Percentiles rank a stretch among this genome's conserved stretches.
These are phyloP conservation scores for Saprolegnia parasitica DNA, from an alignment of 352 stramenopile genomes.

Conservation along the genomic window DNA sequence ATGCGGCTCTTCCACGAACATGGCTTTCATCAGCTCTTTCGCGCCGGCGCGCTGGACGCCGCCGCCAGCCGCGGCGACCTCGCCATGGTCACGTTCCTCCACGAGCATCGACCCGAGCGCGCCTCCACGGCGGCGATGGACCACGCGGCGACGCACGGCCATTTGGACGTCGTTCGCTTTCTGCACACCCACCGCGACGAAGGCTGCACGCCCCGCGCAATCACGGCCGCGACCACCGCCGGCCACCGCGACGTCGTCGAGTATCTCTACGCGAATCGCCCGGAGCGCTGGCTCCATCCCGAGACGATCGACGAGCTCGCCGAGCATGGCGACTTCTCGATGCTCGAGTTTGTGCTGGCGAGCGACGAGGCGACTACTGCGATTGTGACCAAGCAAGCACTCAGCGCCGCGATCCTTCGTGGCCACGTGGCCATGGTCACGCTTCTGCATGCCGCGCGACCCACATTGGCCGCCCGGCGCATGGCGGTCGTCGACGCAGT, in stretches of 20 bases:
- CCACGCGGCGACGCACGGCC: constrained; percentile 33
- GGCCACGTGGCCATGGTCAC: constrained; percentile 9
- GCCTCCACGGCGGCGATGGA: constrained; percentile 32
- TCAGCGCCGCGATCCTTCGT: neutral
- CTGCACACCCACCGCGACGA: constrained; percentile 18
- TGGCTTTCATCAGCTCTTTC: constrained; percentile 3
- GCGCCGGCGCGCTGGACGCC: neutral
- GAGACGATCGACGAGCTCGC: neutral
- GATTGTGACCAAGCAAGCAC: neutral
- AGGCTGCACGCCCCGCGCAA: constrained; percentile 26
- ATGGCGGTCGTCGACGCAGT: constrained; percentile 4
- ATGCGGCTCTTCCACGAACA: neutral
- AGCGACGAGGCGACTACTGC: neutral
- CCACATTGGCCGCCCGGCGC: neutral
- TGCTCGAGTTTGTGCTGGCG: neutral
- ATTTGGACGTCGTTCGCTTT: constrained; percentile 34
- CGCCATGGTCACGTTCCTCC: constrained; percentile 17
- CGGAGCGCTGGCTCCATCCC: constrained; percentile 5
- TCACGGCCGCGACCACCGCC: constrained; percentile 6
- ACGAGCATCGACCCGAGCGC: neutral
- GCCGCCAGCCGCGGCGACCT: constrained; percentile 13
- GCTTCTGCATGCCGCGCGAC: neutral
- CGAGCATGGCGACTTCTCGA: neutral
- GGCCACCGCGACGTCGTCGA: constrained; percentile 21
- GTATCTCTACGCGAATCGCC: constrained; percentile 10